Conservation (phyloP, 2,329 filamentous ascomycete species). For the Dryadomyces quercus-mongolicae region DNA sequence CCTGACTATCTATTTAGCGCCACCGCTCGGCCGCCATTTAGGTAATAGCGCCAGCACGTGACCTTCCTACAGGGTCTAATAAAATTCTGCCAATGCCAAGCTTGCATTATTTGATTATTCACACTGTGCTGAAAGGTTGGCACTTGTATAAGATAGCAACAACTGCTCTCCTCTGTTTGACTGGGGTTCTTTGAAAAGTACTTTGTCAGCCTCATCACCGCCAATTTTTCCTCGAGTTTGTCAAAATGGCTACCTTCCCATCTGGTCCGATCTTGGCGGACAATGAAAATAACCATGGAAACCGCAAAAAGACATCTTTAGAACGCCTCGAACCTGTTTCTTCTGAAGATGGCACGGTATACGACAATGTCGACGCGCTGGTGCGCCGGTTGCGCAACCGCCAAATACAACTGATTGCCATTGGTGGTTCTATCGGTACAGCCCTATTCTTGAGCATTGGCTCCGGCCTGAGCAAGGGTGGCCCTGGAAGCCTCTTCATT, state of each 20-base stretch:
- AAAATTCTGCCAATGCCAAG: background rate
- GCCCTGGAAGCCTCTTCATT: conserved; percentile 39
- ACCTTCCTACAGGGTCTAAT: background rate
- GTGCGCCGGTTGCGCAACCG: conserved; percentile 40
- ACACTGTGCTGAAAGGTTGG: background rate
- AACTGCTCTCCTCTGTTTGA: background rate
- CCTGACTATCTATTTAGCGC: too few species aligned
- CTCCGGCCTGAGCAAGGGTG: conserved; percentile 32
- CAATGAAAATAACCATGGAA: background rate
- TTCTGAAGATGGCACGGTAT: conserved; percentile 4
- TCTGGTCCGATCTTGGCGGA: background rate
- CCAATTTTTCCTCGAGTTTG: background rate
- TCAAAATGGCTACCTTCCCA: background rate
- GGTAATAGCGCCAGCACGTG: background rate
- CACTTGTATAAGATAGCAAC: background rate
- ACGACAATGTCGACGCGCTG: conserved; percentile 22
- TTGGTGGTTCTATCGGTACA: conserved; percentile 45
- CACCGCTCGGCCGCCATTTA: background rate
- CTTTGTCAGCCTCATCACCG: background rate
- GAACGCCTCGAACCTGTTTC: background rate
- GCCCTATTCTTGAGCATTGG: conserved; percentile 52
- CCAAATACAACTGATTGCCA: conserved; percentile 46
- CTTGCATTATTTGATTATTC: background rate
- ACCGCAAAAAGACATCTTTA: background rate
- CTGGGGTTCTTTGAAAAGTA: background rate